phyloP scores from a whole-genome alignment of 2,329 filamentous ascomycete species.

The Geosmithia morbida region DNA sequence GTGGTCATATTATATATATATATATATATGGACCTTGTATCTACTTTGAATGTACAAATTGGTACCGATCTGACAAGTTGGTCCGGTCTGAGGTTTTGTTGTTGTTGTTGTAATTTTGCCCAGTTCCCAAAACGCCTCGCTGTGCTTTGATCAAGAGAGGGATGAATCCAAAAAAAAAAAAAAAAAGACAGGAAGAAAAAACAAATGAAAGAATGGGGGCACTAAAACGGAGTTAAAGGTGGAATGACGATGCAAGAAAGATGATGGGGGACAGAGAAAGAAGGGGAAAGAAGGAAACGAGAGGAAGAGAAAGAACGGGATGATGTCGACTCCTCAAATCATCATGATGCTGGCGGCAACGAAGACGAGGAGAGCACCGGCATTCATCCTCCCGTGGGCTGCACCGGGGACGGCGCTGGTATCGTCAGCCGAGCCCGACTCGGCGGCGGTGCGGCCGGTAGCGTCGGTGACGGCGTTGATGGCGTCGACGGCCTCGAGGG shows the following conservation, averaged over 20 bases:
- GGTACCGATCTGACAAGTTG: background rate
- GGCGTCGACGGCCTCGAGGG: slow-evolving; percentile 53
- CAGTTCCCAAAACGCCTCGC: slow-evolving; percentile 1
- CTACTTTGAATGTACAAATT: no score
- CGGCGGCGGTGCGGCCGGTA: slow-evolving; percentile 14
- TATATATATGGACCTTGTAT: no score
- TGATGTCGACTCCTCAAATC: background rate
- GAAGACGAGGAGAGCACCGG: slow-evolving; percentile 18
- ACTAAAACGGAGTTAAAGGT: no score
- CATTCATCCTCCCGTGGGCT: slow-evolving; percentile 6
- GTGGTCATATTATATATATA: no score
- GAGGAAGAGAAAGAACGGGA: no score
- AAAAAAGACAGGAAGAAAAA: background rate
- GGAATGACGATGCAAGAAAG: no score
- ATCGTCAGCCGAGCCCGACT: background rate
- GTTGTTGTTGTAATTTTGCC: no score
- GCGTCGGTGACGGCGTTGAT: slow-evolving; percentile 41
- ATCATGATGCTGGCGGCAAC: slow-evolving; percentile 2
- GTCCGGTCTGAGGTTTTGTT: background rate
- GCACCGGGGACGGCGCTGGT: background rate
- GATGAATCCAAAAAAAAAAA: slow-evolving; percentile 6
- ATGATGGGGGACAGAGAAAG: no score
- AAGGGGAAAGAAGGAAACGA: no score
- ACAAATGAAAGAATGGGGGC: background rate
- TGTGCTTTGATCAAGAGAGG: slow-evolving; percentile 1